Evolutionary conservation across 2,329 filamentous ascomycete genomes (phyloP).

Genomic region (Sporothrix curviconia): DNA sequence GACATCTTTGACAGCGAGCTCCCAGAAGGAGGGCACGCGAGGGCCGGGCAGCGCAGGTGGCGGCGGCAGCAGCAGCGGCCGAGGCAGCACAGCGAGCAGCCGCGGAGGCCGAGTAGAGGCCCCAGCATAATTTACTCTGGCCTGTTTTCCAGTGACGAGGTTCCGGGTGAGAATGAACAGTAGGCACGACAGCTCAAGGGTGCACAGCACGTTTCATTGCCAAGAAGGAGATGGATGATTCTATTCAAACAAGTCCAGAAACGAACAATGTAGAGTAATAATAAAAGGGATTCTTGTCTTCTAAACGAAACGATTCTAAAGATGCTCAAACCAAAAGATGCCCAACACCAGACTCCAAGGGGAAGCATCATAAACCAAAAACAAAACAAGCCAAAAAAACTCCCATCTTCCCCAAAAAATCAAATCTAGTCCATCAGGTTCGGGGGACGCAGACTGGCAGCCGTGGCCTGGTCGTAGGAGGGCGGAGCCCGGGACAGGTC

Average conservation of each 20-base stretch:
- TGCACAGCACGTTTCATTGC: too few species aligned
- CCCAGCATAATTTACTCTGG: too few species aligned
- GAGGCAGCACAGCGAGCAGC: not conserved
- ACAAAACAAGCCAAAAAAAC: not conserved
- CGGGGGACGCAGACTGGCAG: not conserved
- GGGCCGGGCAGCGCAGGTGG: constrained; percentile 16
- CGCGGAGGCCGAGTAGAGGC: not conserved
- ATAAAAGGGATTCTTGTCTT: not conserved
- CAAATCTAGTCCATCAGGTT: constrained; percentile 11
- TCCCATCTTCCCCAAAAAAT: not conserved
- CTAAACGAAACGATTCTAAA: not conserved
- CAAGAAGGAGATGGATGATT: not conserved
- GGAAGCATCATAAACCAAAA: too few species aligned
- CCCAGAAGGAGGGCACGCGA: constrained; percentile 45
- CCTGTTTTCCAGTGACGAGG: too few species aligned
- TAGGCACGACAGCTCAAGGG: too few species aligned
- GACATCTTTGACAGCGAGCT: constrained; percentile 62
- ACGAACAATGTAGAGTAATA: not conserved
- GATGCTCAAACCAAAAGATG: too few species aligned
- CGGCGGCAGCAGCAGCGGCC: not conserved
- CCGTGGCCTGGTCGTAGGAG: constrained; percentile 14
- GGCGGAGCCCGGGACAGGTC: constrained; percentile 3
- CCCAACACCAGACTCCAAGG: too few species aligned
- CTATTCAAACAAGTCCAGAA: not conserved
- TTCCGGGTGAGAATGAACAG: too few species aligned